These are phyloP conservation scores for Citrus reticulata DNA, from an alignment of 345 rosid genomes.

Conservation along the genomic window DNA sequence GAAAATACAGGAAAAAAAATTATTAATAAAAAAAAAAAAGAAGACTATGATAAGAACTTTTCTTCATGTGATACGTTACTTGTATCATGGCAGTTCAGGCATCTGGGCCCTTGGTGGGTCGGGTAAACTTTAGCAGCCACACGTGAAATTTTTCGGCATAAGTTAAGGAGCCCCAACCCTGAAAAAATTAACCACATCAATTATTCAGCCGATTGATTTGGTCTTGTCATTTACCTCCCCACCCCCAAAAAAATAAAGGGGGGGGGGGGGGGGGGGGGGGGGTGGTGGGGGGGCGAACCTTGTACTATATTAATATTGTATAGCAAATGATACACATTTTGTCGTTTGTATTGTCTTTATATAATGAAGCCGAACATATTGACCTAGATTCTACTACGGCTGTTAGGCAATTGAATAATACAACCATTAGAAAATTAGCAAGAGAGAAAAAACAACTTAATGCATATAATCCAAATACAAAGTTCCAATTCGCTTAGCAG, in stretches of 20 bases:
- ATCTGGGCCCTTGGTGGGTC: neutral
- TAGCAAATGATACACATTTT: neutral
- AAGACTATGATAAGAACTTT: too few relatives aligned
- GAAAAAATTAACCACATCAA: too few relatives aligned
- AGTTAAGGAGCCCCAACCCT: too few relatives aligned
- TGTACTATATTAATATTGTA: neutral
- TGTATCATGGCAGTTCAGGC: neutral
- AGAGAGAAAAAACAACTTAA: neutral
- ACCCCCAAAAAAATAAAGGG: too few relatives aligned
- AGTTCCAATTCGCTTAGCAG: neutral
- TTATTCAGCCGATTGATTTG: neutral
- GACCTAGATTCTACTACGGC: neutral
- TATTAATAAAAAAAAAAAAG: too few relatives aligned
- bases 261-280: too few relatives aligned
- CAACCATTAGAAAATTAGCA: neutral
- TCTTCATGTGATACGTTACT: too few relatives aligned
- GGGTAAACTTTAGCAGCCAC: neutral
- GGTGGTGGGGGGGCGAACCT: too few relatives aligned
- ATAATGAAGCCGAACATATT: neutral
- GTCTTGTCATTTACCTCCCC: neutral
- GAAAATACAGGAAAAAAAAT: too few relatives aligned
- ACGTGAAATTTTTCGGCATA: too few relatives aligned
- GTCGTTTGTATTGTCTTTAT: neutral
- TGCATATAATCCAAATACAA: neutral
- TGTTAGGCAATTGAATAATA: neutral